phyloP scores from a whole-genome alignment of 192 early-diverging fungal species.

The Paraglomus brasilianum region DNA sequence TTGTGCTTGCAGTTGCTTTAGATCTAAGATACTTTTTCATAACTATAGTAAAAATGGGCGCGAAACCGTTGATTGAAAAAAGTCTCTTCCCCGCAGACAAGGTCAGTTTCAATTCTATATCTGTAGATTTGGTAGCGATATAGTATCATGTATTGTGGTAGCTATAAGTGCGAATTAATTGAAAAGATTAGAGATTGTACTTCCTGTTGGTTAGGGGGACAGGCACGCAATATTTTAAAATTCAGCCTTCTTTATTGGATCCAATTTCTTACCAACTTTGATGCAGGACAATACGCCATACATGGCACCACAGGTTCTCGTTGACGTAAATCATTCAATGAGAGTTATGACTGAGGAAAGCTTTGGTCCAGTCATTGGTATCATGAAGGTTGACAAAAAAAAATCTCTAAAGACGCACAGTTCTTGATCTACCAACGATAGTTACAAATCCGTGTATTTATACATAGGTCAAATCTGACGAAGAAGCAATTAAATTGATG shows the following conservation, averaged over 20 bases:
- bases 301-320: constrained; percentile 74
- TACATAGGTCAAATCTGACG: constrained; percentile 47
- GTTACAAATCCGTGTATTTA: background rate
- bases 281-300: constrained; percentile 53
- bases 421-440: background rate
- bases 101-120: constrained; percentile 23
- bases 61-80: constrained; percentile 60
- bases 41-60: constrained; percentile 59
- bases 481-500: constrained; percentile 75
- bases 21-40: background rate
- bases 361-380: constrained; percentile 80
- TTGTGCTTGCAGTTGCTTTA: background rate
- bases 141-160: background rate
- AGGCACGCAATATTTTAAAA: background rate
- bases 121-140: background rate
- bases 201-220: too few species aligned
- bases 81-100: constrained; percentile 57
- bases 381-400: constrained; percentile 59
- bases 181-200: too few species aligned
- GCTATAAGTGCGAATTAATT: too few species aligned
- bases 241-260: background rate
- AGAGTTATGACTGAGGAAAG: constrained; percentile 78
- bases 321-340: constrained; percentile 74
- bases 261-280: background rate
- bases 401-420: too few species aligned